Conservation (phyloP, 2,329 filamentous ascomycete species). For the Amylocarpus encephaloides region DNA sequence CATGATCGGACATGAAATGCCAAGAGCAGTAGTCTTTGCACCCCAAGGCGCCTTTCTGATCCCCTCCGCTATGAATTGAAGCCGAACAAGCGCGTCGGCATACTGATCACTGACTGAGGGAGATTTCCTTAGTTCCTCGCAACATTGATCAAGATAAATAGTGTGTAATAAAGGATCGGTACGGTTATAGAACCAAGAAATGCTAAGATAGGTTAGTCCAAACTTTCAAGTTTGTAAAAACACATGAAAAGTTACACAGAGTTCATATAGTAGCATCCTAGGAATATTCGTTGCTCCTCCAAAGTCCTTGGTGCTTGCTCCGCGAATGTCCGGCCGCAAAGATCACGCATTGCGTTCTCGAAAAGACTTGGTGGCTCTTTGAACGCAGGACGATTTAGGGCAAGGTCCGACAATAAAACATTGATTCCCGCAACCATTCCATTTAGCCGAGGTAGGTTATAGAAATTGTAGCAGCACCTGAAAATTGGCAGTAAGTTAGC, state of each 20-base stretch:
- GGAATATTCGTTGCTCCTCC: conserved; percentile 13
- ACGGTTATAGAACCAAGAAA: conserved; percentile 12
- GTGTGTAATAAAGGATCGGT: conserved; percentile 11
- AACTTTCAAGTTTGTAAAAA: background rate
- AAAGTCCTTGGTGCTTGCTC: conserved; percentile 3
- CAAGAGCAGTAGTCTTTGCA: background rate
- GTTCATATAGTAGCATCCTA: conserved; percentile 16
- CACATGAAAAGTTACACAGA: conserved; percentile 9
- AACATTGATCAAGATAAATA: conserved; percentile 17
- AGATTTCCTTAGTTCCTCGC: conserved; percentile 4
- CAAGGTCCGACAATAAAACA: conserved; percentile 16
- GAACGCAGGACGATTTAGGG: conserved; percentile 5
- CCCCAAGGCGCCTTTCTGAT: conserved; percentile 16
- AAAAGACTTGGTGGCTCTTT: conserved; percentile 1
- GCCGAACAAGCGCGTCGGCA: conserved; percentile 8
- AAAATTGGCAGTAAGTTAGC: background rate
- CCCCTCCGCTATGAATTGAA: conserved; percentile 11
- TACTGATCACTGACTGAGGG: conserved; percentile 5
- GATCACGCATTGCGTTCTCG: conserved; percentile 1
- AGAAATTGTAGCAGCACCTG: conserved; percentile 16
- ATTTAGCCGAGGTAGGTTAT: conserved; percentile 10
- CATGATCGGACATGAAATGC: conserved; percentile 4
- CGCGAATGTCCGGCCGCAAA: background rate
- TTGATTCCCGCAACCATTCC: conserved; percentile 9
- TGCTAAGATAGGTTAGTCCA: conserved; percentile 2